Evolutionary conservation across 1,284 basidiomycete genomes (phyloP), one percentile per base, ranked within the genome.

Genomic region (Coniferiporia sulphurascens): DNA sequence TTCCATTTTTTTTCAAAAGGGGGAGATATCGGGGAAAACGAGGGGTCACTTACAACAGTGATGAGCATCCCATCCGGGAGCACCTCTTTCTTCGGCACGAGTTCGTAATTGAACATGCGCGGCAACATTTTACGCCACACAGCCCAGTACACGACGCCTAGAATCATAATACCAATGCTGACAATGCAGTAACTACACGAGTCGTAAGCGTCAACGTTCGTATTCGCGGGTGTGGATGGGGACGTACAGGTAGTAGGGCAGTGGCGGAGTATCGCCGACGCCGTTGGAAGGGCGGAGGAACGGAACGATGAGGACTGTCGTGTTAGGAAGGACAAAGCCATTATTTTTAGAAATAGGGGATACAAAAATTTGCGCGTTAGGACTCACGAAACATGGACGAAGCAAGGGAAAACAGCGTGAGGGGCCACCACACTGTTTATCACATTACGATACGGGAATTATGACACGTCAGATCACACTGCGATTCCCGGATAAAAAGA

Each of bases 31-130:
- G 10, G 4, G 8, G 12, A 8, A 41, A 27, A 27, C 27, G 43
- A n/a, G 19, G 8, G 27, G 21, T 34, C 15, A 74, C 81, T 56
- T 59, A 84, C 82, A 67, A 78, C 59, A 0, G 78, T 82, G 52
- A 85, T 77, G 13, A 79, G 75, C 0, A 82, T 86, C 12, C 83
- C 84, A 61, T 86, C 84, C 4, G 70, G 62, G 4, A 86, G 71
- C 7, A 59, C 71, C 58, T 80, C 78, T 61, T 83, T 83, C 34
- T 64, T 68, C 3, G 80, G 78, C 1, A 78, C 70, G 51, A 82
- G 74, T 56, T 74, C 70, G 65, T 84, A 84, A 3, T 76, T 72
- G 53, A 82, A 79, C 8, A 81, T 65, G 15, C 70, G 69, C 0
- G 84, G 84, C 8, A 85, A 65, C 1, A 79, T 21, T 46, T 82